These are phyloP conservation scores for Nannochloropsis gaditana DNA, from an alignment of 108 stramenopile species.

Conservation along the genomic window DNA sequence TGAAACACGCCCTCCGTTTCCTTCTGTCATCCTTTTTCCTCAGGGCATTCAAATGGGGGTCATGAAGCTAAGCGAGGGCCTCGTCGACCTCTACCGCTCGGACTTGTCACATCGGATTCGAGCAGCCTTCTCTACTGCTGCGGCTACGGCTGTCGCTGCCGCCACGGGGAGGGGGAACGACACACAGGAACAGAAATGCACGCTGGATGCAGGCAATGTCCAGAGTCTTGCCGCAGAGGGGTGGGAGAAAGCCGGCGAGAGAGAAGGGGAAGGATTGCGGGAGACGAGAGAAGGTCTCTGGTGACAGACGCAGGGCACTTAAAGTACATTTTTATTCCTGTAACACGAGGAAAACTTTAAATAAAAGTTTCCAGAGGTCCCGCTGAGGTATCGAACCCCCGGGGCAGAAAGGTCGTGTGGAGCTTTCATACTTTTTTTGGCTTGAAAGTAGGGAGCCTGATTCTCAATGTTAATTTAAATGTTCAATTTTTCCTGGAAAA, in stretches of 20 bases:
- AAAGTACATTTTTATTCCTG: no score
- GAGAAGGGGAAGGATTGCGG: neutral
- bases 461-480: no score
- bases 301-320: no score
- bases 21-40: neutral
- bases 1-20: neutral
- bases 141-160: neutral
- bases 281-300: neutral
- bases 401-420: no score
- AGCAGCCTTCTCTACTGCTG: neutral
- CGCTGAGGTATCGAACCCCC: no score
- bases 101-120: neutral
- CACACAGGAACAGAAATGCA: neutral
- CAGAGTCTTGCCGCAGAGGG: no score
- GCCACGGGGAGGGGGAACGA: neutral
- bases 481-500: no score
- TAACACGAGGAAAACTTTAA: no score
- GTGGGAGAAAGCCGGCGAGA: neutral
- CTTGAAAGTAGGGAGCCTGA: no score
- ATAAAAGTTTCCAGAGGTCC: no score
- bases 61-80: neutral
- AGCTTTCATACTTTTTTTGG: no score
- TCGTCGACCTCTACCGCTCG: neutral
- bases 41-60: neutral
- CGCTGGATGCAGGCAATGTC: neutral